Conservation (phyloP, 495 filamentous ascomycete genomes). For the Annulohypoxylon nitens region DNA sequence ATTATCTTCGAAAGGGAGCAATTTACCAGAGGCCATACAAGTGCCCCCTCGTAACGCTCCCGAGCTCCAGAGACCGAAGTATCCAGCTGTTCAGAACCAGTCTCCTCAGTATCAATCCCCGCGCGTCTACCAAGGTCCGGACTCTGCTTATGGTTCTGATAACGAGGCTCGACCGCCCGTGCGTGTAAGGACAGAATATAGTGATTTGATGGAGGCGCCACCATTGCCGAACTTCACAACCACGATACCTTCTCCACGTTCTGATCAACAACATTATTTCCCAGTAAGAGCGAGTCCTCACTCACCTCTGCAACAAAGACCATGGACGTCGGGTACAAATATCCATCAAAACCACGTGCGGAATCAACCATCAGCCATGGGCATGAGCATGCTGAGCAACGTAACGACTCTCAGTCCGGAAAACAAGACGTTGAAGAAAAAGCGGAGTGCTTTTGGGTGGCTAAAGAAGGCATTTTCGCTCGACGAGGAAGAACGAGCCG, state of each 20-base stretch:
- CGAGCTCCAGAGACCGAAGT: conserved; percentile 49
- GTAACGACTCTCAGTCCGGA: conserved; percentile 53
- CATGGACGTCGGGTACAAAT: conserved; percentile 63
- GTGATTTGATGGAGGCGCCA: conserved; percentile 49
- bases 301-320: conserved; percentile 67
- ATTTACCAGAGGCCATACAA: conserved; percentile 59
- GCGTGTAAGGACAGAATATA: conserved; percentile 50
- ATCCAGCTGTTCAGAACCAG: conserved; percentile 39
- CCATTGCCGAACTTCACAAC: conserved; percentile 55
- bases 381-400: conserved; percentile 65
- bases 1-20: conserved; percentile 61
- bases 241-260: conserved; percentile 62
- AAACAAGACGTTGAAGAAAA: conserved; percentile 65
- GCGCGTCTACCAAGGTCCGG: conserved; percentile 56
- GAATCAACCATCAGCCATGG: conserved; percentile 63
- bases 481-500: conserved; percentile 67
- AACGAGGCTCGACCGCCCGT: conserved; percentile 55
- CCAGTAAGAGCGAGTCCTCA: conserved; percentile 68
- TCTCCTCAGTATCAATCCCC: conserved; percentile 45
- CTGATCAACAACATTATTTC: conserved; percentile 65
- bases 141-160: conserved; percentile 67
- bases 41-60: conserved; percentile 54
- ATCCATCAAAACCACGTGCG: conserved; percentile 49
- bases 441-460: conserved; percentile 70
- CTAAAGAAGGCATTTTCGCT: conserved; percentile 70